These are phyloP conservation scores for Pyronema domesticum DNA, from an alignment of 495 filamentous ascomycete genomes.

Conservation along the genomic window DNA sequence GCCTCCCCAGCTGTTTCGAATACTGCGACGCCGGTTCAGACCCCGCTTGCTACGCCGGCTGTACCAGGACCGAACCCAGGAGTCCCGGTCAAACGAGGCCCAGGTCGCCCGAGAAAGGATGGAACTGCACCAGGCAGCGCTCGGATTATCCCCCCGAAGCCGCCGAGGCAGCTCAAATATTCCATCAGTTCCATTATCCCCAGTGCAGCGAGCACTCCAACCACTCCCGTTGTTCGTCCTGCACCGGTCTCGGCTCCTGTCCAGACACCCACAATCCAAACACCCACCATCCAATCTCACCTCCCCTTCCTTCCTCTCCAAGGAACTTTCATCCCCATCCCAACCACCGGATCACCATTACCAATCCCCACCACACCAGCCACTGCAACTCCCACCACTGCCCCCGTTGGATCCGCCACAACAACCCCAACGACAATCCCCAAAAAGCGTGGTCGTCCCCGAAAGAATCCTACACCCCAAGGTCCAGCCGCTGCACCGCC, in stretches of 20 bases:
- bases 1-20: neutral
- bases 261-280: neutral
- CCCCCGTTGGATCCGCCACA: too few relatives aligned
- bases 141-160: neutral
- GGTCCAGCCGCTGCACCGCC: too few relatives aligned
- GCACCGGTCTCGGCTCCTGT: neutral
- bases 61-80: neutral
- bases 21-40: neutral
- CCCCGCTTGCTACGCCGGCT: neutral
- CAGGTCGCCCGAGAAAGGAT: constrained; percentile 3
- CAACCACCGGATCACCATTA: too few relatives aligned
- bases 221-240: neutral
- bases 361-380: too few relatives aligned
- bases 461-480: too few relatives aligned
- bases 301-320: too few relatives aligned
- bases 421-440: too few relatives aligned
- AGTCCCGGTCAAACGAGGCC: neutral
- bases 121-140: neutral
- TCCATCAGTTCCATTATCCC: neutral
- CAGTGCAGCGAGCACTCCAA: neutral
- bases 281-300: neutral
- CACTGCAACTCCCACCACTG: too few relatives aligned
- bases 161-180: neutral
- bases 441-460: too few relatives aligned
- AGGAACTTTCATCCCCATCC: too few relatives aligned